Evolutionary conservation across 257 asterid species (phyloP).

Genomic region (Solanum lignicaule): DNA sequence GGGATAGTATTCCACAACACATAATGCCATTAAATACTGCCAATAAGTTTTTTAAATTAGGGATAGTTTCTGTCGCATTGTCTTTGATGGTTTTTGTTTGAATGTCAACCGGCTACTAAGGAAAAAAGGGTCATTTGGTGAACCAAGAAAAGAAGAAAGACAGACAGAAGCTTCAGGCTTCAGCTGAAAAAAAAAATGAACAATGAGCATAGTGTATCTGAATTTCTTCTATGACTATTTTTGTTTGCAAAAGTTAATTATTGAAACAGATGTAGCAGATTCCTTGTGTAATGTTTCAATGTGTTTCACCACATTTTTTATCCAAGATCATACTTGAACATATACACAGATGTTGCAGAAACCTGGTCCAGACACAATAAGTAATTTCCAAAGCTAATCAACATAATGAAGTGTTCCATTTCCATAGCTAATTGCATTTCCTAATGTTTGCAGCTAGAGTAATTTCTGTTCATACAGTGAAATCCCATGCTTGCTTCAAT

Average conservation of each 20-base stretch:
- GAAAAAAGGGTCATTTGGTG: neutral
- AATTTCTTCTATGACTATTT: neutral
- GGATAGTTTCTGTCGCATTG: neutral
- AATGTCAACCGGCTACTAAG: neutral
- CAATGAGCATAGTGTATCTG: neutral
- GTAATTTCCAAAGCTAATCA: neutral
- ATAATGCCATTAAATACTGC: neutral
- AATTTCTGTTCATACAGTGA: neutral
- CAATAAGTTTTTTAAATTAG: neutral
- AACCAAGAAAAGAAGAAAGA: neutral
- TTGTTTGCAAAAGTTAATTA: neutral
- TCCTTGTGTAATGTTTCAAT: neutral
- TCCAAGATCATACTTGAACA: neutral
- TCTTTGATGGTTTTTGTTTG: neutral
- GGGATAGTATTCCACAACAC: neutral
- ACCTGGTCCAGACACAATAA: neutral
- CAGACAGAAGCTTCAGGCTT: neutral
- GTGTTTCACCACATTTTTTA: neutral
- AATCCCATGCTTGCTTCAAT: neutral
- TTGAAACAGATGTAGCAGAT: neutral
- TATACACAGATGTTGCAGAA: neutral
- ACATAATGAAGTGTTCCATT: neutral
- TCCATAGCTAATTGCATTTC: neutral
- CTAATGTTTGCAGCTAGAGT: neutral
- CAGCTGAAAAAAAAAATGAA: neutral